These are phyloP conservation scores for Colletotrichum tamarilloi DNA, from an alignment of 2,329 filamentous ascomycete genomes.

Conservation along the genomic window DNA sequence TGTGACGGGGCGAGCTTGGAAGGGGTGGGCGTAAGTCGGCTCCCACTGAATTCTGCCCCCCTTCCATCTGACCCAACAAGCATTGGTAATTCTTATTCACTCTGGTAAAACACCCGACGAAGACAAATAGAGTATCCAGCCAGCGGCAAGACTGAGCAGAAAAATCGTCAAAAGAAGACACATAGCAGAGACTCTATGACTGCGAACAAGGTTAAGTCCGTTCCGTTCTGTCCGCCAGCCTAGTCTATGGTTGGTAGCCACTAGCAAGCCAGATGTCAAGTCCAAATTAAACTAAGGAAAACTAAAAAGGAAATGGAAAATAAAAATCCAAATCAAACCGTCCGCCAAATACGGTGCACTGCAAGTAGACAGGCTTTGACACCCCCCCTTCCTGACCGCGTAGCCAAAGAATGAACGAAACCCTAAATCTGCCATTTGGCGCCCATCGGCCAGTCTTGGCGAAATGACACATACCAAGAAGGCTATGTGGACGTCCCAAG, in stretches of 20 bases:
- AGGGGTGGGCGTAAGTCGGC: background rate
- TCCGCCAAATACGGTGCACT: background rate
- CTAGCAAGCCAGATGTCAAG: background rate
- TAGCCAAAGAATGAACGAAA: background rate
- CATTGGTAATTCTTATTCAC: background rate
- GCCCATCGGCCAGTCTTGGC: conserved; percentile 24
- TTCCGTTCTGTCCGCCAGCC: background rate
- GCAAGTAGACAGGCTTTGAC: background rate
- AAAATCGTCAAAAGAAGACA: too few species aligned
- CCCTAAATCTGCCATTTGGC: conserved; percentile 20
- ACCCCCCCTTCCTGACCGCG: background rate
- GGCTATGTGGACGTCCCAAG: conserved; percentile 19
- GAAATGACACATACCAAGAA: conserved; percentile 28
- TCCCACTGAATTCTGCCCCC: background rate
- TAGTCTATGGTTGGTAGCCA: background rate
- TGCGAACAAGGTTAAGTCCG: background rate
- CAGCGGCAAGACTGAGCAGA: background rate
- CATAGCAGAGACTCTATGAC: too few species aligned
- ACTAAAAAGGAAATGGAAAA: background rate
- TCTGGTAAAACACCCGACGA: background rate
- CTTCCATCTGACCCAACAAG: background rate
- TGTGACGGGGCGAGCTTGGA: background rate
- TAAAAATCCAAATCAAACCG: background rate
- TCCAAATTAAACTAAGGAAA: background rate
- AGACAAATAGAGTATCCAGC: background rate